These are phyloP conservation scores for Populus alba DNA, from an alignment of 345 rosid genomes.

Conservation along the genomic window DNA sequence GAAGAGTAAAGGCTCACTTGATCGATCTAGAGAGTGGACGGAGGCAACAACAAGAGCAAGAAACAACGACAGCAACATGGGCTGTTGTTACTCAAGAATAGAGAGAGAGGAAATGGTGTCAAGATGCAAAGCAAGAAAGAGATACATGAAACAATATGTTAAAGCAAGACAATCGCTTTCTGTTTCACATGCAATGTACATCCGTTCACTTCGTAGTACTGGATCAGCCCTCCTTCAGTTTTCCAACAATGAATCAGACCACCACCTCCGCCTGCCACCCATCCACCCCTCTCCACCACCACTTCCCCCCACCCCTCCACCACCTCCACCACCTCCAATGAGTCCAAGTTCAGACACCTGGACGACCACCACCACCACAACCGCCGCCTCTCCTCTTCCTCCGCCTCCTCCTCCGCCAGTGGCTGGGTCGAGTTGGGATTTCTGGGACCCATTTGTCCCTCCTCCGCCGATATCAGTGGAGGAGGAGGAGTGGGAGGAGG, in stretches of 20 bases:
- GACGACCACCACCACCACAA: conserved; percentile 40
- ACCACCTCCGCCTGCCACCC: conserved; percentile 44
- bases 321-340: conserved; percentile 57
- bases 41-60: neutral
- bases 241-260: conserved; percentile 62
- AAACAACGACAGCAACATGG: conserved; percentile 44
- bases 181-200: conserved; percentile 82
- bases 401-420: conserved; percentile 63
- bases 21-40: conserved; percentile 1
- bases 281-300: conserved; percentile 24
- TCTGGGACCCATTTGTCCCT: conserved; percentile 85
- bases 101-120: conserved; percentile 83
- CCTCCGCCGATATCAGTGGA: conserved; percentile 41
- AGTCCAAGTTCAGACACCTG: conserved; percentile 83
- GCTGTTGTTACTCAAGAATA: conserved; percentile 75
- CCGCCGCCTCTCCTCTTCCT: conserved; percentile 30
- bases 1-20: neutral
- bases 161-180: conserved; percentile 75
- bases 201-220: conserved; percentile 78
- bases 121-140: conserved; percentile 84
- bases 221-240: conserved; percentile 80
- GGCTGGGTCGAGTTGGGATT: conserved; percentile 75
- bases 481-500: conserved; percentile 82
- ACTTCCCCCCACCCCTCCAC: conserved; percentile 17
- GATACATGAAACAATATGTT: conserved; percentile 79